These are phyloP conservation scores for Persicaria maculosa DNA, from an alignment of 148 eudicot species.

Conservation along the genomic window DNA sequence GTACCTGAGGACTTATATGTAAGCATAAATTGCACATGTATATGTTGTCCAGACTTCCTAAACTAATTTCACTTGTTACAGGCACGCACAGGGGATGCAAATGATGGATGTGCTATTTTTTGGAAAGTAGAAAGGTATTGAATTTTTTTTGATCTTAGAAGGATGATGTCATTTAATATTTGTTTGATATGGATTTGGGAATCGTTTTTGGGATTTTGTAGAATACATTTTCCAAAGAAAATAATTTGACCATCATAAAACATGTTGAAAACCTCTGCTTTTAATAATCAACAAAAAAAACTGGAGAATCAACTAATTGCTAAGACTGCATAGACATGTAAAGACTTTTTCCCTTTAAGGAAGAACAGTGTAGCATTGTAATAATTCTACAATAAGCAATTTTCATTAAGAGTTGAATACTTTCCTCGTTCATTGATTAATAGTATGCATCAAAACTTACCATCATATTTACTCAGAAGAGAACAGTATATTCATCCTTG, in stretches of 20 bases:
- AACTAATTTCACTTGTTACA: background rate
- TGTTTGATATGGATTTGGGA: background rate
- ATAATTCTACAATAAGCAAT: background rate
- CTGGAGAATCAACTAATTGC: background rate
- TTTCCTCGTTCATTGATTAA: background rate
- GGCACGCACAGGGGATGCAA: conserved; percentile 86
- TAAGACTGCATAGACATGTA: background rate
- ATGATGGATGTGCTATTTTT: conserved; percentile 91
- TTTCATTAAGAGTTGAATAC: background rate
- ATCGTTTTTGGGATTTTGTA: background rate
- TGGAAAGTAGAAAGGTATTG: conserved; percentile 68
- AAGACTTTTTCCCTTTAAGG: background rate
- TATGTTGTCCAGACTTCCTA: background rate
- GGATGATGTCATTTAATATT: background rate
- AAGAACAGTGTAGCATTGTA: background rate
- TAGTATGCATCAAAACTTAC: background rate
- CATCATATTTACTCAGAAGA: background rate
- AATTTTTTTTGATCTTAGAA: conserved; percentile 6
- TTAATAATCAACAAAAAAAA: background rate
- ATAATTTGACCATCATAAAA: background rate
- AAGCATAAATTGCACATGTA: background rate
- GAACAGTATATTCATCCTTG: background rate
- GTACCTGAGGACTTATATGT: conserved; percentile 25
- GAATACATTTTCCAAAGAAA: background rate
- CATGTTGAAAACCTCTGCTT: background rate